phyloP scores from a whole-genome alignment of 306 rosid species.

The Cotoneaster glaucophyllus region DNA sequence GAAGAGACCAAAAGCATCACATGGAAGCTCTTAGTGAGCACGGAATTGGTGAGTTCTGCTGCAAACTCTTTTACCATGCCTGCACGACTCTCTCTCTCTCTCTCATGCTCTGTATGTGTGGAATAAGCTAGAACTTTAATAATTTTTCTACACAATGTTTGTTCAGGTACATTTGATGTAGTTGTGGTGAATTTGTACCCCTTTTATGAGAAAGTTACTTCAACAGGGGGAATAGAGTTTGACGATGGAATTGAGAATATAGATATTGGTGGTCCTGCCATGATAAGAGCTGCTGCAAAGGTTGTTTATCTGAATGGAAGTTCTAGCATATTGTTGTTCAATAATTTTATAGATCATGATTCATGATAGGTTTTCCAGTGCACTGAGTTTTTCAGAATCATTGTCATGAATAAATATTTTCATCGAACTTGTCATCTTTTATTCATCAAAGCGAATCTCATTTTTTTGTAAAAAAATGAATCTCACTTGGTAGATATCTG shows the following conservation, averaged over 20 bases:
- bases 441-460: no score
- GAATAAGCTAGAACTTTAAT: background rate
- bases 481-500: no score
- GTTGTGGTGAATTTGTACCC: slow-evolving; percentile 95
- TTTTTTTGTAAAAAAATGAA: no score
- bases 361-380: no score
- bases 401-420: no score
- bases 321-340: no score
- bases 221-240: slow-evolving; percentile 57
- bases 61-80: background rate
- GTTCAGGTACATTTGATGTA: slow-evolving; percentile 79
- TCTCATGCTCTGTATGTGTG: background rate
- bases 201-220: slow-evolving; percentile 78
- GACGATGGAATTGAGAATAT: slow-evolving; percentile 95
- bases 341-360: no score
- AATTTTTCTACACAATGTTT: background rate
- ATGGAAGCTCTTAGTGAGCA: slow-evolving; percentile 71
- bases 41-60: slow-evolving; percentile 65
- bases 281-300: slow-evolving; percentile 99
- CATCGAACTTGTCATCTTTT: background rate
- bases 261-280: slow-evolving; percentile 95
- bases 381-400: no score
- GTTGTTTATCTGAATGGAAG: slow-evolving; percentile 30
- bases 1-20: slow-evolving; percentile 85
- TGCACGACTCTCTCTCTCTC: background rate